Evolutionary conservation across 2,329 filamentous ascomycete species (phyloP).

Genomic region (Colletotrichum noveboracense): DNA sequence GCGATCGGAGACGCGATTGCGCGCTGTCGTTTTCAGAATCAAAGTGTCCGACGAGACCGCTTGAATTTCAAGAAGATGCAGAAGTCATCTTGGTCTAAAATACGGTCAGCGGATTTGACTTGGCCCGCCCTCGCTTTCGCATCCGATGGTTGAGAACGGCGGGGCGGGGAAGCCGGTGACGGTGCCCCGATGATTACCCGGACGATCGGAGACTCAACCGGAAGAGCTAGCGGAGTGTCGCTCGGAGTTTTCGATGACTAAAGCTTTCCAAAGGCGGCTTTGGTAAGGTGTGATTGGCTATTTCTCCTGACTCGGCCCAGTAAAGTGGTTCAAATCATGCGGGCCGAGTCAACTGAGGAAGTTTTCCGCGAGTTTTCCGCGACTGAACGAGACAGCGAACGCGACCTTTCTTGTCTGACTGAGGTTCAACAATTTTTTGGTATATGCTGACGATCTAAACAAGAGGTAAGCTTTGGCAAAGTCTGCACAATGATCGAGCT

Average conservation of each 20-base stretch:
- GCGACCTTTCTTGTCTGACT: neutral
- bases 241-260: neutral
- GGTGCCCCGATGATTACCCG: constrained; percentile 5
- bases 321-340: neutral
- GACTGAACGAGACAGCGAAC: neutral
- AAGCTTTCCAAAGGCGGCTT: neutral
- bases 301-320: neutral
- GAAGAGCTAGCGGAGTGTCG: constrained; percentile 9
- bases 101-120: neutral
- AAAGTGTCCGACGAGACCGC: neutral
- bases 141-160: neutral
- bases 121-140: neutral
- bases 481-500: neutral
- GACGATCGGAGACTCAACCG: neutral
- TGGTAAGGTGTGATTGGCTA: neutral
- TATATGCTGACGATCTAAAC: neutral
- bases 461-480: neutral
- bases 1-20: neutral
- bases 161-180: neutral
- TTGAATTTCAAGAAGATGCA: neutral
- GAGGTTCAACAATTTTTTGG: neutral
- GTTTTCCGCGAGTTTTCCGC: too few relatives aligned
- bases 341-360: neutral
- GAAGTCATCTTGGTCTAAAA: neutral
- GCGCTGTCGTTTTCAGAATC: neutral